These are phyloP conservation scores for Aspergillus mulundensis DNA, from an alignment of 495 filamentous ascomycete species.

Conservation along the genomic window DNA sequence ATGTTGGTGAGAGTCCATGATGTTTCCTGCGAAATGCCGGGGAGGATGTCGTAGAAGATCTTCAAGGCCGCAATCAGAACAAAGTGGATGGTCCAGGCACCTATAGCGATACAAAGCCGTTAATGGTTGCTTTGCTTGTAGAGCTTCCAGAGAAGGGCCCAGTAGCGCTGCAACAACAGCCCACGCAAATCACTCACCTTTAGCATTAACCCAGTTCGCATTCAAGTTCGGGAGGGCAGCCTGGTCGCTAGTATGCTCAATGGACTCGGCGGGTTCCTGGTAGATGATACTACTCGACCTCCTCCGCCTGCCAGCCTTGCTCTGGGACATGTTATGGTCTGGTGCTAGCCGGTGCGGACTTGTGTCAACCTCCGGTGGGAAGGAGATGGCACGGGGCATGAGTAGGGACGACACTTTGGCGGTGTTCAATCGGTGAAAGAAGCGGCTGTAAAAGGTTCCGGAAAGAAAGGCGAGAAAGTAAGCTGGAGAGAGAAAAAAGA, in stretches of 20 bases:
- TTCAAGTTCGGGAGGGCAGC: slow-evolving; percentile 91
- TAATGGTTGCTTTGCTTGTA: not conserved
- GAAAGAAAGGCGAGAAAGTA: not conserved
- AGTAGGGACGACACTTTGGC: slow-evolving; percentile 83
- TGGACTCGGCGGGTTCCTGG: slow-evolving; percentile 86
- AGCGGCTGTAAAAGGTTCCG: slow-evolving; percentile 17
- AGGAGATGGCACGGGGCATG: slow-evolving; percentile 74
- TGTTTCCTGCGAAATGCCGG: slow-evolving; percentile 90
- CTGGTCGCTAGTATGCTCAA: slow-evolving; percentile 96
- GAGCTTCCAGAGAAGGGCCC: not conserved
- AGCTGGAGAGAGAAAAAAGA: not conserved
- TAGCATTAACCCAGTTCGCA: slow-evolving; percentile 97
- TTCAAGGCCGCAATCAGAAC: slow-evolving; percentile 86
- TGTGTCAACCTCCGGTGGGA: slow-evolving; percentile 69
- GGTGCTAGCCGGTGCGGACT: slow-evolving; percentile 50
- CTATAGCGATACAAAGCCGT: slow-evolving; percentile 26
- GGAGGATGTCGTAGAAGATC: slow-evolving; percentile 93
- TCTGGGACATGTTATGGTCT: slow-evolving; percentile 53
- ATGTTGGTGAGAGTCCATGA: slow-evolving; percentile 99
- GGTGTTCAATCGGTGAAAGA: slow-evolving; percentile 50
- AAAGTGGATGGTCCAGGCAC: slow-evolving; percentile 95
- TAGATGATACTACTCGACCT: slow-evolving; percentile 95
- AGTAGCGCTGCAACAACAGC: slow-evolving; percentile 5
- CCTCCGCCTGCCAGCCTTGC: slow-evolving; percentile 68
- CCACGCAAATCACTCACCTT: slow-evolving; percentile 60